A percentile compares a stretch with the other conserved stretches of the same genome.
These are phyloP conservation scores for Ceratocystis eucalypticola DNA, from an alignment of 2,329 filamentous ascomycete species.

Conservation along the genomic window DNA sequence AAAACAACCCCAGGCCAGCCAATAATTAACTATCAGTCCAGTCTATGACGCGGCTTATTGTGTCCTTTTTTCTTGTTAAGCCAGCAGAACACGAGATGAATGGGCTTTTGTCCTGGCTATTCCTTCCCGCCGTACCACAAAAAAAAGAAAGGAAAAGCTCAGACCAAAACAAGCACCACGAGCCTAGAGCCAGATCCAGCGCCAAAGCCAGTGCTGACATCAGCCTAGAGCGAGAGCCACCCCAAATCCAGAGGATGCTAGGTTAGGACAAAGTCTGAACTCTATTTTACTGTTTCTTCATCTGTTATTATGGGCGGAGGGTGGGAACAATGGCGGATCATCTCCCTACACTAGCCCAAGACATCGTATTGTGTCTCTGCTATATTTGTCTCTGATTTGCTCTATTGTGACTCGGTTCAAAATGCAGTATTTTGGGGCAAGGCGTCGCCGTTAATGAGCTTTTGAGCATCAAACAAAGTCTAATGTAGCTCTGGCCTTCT, in stretches of 20 bases:
- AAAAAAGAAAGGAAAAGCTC: background rate
- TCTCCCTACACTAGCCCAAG: background rate
- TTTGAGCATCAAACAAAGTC: background rate
- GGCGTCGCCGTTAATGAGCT: background rate
- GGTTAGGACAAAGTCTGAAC: background rate
- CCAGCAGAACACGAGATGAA: background rate
- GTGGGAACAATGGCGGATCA: background rate
- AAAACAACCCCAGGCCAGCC: too few species aligned
- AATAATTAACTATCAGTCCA: background rate
- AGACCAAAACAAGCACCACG: background rate
- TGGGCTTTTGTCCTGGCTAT: background rate
- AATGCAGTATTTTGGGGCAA: background rate
- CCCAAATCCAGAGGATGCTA: background rate
- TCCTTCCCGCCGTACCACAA: background rate
- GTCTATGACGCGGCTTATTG: background rate
- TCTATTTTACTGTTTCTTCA: background rate
- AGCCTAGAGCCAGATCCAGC: background rate
- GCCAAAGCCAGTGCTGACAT: background rate
- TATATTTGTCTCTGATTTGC: background rate
- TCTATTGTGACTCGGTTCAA: background rate
- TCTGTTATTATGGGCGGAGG: too few species aligned
- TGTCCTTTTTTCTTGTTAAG: background rate
- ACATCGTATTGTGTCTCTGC: background rate
- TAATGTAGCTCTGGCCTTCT: background rate
- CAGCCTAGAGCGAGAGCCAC: background rate